phyloP scores from a whole-genome alignment of 768 basidiomycete species.

The Boletus pseudo-olivaceus region DNA sequence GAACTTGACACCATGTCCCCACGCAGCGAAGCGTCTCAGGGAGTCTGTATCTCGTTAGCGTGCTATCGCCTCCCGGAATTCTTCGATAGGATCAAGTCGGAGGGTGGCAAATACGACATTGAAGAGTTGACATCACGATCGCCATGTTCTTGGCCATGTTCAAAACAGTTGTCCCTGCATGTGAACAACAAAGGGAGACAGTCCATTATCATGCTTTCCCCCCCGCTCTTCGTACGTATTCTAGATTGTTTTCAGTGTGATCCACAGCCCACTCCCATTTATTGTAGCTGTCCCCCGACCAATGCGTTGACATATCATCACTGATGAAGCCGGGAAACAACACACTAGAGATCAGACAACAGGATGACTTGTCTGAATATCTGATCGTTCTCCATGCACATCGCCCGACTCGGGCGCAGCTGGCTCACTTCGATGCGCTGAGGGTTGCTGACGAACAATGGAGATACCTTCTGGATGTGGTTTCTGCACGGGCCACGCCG shows the following conservation, averaged over 20 bases:
- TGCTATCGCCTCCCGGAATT: slow-evolving; percentile 38
- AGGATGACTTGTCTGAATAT: slow-evolving; percentile 42
- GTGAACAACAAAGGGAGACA: slow-evolving; percentile 5
- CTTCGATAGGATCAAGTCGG: slow-evolving; percentile 13
- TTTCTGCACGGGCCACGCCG: slow-evolving; percentile 11
- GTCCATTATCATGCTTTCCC: slow-evolving; percentile 20
- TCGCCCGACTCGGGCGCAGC: slow-evolving; percentile 45
- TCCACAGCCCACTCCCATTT: neutral
- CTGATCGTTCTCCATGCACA: slow-evolving; percentile 48
- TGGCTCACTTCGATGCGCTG: slow-evolving; percentile 25
- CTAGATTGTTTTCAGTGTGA: neutral
- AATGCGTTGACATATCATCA: slow-evolving; percentile 49
- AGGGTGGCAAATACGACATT: slow-evolving; percentile 13
- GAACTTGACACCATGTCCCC: neutral
- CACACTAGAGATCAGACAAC: slow-evolving; percentile 41
- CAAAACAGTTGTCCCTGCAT: slow-evolving; percentile 19
- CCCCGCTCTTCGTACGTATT: slow-evolving; percentile 37
- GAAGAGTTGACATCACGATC: slow-evolving; percentile 23
- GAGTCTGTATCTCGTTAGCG: slow-evolving; percentile 44
- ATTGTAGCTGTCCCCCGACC: slow-evolving; percentile 43
- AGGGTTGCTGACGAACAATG: slow-evolving; percentile 18
- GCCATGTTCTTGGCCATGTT: slow-evolving; percentile 43
- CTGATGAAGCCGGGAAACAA: slow-evolving; percentile 42
- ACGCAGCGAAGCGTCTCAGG: slow-evolving; percentile 32
- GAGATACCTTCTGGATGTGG: slow-evolving; percentile 12